Evolutionary conservation across 345 rosid species (phyloP).

Genomic region (Rhizophora mangle): DNA sequence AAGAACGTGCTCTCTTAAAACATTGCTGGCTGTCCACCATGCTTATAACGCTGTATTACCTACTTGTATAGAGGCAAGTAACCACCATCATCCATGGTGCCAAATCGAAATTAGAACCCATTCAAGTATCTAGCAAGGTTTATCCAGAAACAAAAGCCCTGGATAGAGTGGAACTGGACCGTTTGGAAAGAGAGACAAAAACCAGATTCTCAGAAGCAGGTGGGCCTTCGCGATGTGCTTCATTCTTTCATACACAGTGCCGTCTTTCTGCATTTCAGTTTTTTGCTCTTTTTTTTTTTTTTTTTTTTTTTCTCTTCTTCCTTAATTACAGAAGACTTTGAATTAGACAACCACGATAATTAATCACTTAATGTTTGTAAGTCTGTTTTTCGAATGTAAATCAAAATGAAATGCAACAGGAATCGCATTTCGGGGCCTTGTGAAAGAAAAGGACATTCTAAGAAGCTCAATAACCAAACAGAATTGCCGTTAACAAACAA

Average conservation of each 20-base stretch:
- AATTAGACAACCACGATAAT: too few species aligned
- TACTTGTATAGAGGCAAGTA: neutral
- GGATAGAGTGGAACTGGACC: neutral
- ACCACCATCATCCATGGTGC: neutral
- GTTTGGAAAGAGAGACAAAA: slow-evolving; percentile 10
- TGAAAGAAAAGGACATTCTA: neutral
- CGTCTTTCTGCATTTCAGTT: neutral
- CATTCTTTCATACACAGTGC: neutral
- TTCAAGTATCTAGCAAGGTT: neutral
- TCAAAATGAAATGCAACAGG: neutral
- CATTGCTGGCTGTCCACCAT: too few species aligned
- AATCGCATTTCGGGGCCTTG: neutral
- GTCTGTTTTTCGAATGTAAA: too few species aligned
- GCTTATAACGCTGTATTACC: neutral
- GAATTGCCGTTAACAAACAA: slow-evolving; percentile 28
- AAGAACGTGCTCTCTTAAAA: too few species aligned
- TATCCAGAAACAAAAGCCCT: neutral
- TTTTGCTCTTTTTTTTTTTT: too few species aligned
- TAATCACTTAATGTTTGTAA: too few species aligned
- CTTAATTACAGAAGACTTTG: too few species aligned
- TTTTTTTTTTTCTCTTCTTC: too few species aligned
- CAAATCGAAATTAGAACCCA: neutral
- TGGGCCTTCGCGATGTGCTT: neutral
- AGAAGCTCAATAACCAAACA: neutral
- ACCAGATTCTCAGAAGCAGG: slow-evolving; percentile 23